These are phyloP conservation scores for Phialophora macrospora DNA, from an alignment of 2,329 filamentous ascomycete genomes.

Conservation along the genomic window DNA sequence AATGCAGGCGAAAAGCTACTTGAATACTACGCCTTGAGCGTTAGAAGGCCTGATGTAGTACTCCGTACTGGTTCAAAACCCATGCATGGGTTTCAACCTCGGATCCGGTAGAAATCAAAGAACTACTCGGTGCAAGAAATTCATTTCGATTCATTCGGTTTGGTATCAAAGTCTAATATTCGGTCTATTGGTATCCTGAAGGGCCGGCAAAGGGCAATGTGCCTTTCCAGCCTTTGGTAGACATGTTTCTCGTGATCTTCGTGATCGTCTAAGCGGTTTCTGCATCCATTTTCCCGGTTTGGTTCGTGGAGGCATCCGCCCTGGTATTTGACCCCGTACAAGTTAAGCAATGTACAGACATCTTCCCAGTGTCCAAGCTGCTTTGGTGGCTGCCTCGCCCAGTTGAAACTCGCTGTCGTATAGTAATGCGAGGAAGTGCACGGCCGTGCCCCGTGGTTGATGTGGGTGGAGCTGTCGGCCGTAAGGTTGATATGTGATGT, in stretches of 20 bases:
- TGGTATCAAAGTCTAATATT: conserved; percentile 1
- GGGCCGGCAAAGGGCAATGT: background rate
- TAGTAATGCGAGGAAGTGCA: background rate
- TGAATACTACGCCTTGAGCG: background rate
- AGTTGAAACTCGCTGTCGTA: background rate
- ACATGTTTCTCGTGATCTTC: conserved; percentile 14
- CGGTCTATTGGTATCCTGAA: conserved; percentile 13
- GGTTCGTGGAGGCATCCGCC: background rate
- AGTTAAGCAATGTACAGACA: background rate
- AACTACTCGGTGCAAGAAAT: background rate
- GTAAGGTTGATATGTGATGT: background rate
- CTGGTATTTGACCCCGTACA: background rate
- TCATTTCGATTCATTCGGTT: background rate
- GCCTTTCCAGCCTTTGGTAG: conserved; percentile 1
- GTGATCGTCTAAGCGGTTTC: conserved; percentile 7
- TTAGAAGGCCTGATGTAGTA: background rate
- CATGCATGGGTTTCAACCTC: background rate
- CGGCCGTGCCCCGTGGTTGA: background rate
- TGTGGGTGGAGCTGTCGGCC: background rate
- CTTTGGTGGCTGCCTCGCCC: background rate
- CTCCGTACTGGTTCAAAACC: background rate
- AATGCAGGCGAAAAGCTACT: background rate
- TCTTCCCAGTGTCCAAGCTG: background rate
- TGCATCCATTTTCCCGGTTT: background rate
- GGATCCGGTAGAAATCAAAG: background rate